Evolutionary conservation across 768 basidiomycete genomes (phyloP), one percentile per base, ranked within the genome.

Genomic region (Solioccasus polychromus): DNA sequence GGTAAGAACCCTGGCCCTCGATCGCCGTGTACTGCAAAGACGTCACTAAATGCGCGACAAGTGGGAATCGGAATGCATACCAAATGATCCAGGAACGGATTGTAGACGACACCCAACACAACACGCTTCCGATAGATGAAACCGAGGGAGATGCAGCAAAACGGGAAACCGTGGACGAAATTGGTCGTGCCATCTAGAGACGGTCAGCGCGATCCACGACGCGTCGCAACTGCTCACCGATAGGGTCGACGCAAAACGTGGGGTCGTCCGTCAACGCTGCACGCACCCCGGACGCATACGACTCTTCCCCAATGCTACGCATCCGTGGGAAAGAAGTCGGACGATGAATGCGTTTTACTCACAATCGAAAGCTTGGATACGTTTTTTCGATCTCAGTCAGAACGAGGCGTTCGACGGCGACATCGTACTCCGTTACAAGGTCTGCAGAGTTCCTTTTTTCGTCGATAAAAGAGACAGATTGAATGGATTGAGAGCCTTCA

Each of bases 201-300:
- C 0, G 17, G 14, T 35, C 30, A 28, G 19, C n/a, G 39, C 19
- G 10, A 6, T 14, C 34, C 7, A 5, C 6, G 14, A 32, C 20
- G n/a, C 10, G 20, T 10, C 17, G 15, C n/a, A 12, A 23, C n/a
- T 8, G 51, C 73, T 48, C 50, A 84, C 88, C 92, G 48, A 95
- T 95, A 25, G 94, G 94, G 66, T 96, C 94, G 28, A 94, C 88
- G 58, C 95, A 96, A 68, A 89, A 99, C 0, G 95, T 98, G 6
- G 94, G 92, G 29, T 82, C 82, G 51, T 95, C 88, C 5, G 89
- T 91, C 53, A 95, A 67, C 10, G 80, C 73, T 14, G 75, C 70
- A 35, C 81, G 75, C 41, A 73, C 63, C 11, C 89, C 89, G 3
- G 85, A 80, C 8, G 89, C 82, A 58, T 88, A 92, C 3, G 88